Conservation (phyloP, 495 filamentous ascomycete species). For the Hypomontagnella submonticulosa region DNA sequence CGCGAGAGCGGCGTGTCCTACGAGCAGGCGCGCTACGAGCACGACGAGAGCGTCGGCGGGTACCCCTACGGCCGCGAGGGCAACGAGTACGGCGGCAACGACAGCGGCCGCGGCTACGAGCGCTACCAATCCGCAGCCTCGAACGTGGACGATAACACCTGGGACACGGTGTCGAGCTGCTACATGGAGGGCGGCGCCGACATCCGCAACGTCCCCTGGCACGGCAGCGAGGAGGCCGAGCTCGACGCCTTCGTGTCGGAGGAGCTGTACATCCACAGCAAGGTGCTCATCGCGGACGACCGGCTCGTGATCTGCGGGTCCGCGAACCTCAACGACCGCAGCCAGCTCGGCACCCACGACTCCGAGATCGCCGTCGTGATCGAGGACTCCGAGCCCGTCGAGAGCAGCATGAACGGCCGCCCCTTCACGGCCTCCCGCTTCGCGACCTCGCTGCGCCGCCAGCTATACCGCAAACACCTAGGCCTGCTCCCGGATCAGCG, state of each 20-base stretch:
- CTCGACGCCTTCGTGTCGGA: conserved; percentile 91
- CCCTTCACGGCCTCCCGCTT: conserved; percentile 80
- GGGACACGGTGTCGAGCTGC: conserved; percentile 82
- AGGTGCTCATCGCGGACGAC: conserved; percentile 94
- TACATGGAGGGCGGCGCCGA: conserved; percentile 86
- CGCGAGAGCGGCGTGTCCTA: conserved; percentile 76
- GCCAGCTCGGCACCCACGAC: conserved; percentile 88
- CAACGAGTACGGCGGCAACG: conserved; percentile 33
- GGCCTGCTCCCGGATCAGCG: conserved; percentile 82
- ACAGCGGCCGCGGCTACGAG: conserved; percentile 48
- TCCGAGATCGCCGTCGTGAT: conserved; percentile 85
- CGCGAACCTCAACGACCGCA: conserved; percentile 95
- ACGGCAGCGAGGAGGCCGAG: conserved; percentile 75
- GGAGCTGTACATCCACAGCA: conserved; percentile 93
- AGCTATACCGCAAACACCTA: conserved; percentile 91
- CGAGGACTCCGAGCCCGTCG: conserved; percentile 77
- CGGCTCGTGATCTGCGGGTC: conserved; percentile 88
- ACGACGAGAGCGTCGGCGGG: conserved; percentile 65
- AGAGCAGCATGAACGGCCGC: conserved; percentile 75
- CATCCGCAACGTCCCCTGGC: conserved; percentile 83
- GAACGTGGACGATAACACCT: conserved; percentile 63
- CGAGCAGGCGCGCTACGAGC: conserved; percentile 72
- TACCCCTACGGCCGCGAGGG: conserved; percentile 32
- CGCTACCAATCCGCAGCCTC: conserved; percentile 76
- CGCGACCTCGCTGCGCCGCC: conserved; percentile 81